Evolutionary conservation across 1,284 basidiomycete genomes (phyloP), one percentile per base, ranked within the genome.

Genomic region (Hymenochaete sp.): DNA sequence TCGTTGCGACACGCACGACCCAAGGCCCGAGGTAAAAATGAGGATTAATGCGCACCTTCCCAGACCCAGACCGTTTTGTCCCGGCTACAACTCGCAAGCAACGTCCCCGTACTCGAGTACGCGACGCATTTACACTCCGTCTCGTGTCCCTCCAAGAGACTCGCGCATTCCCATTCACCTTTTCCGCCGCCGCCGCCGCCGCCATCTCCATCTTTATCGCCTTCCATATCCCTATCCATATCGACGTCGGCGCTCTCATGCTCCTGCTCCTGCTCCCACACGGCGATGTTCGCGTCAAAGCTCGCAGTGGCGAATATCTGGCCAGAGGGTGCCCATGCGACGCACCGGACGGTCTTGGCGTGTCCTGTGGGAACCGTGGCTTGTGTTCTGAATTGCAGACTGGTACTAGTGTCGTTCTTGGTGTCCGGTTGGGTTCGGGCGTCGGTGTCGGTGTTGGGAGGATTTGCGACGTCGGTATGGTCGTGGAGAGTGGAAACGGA

Each of bases 51-150:
- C 70, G 59, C 60, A 85, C 91, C 88, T 73, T 98, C 96, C 95
- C 96, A 99, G 39, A 98, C 77, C 96, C 96, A 98, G 0, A 98
- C 93, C 11, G 88, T 91, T 66, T 98, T 97, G 67, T 98, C 96
- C 49, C 96, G 72, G 56, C 87, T 88, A 60, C 93, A 97, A 55
- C 84, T 93, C 4, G 95, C 95, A 13, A 99, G 70, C 21, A 97
- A 65, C 4, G 74, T 83, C 0, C 93, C 96, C 19, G 72, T 70
- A 36, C 66, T 67, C 14, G 87, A 93, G 65, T 91, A 98, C 2
- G 82, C 87, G 0, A 98, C 87, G 54, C 83, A 78, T 71, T 99
- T 99, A 69, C 93, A 97, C 62, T 99, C 96, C 41, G 85, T 93
- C 62, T 98, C 96, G 60, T 98, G 96, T 0, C 96, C 96, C 60